A percentile compares a stretch with the other conserved stretches of the same genome.
phyloP scores from a whole-genome alignment of 176 grass and related monocot genomes.

The Avena atlantica region DNA sequence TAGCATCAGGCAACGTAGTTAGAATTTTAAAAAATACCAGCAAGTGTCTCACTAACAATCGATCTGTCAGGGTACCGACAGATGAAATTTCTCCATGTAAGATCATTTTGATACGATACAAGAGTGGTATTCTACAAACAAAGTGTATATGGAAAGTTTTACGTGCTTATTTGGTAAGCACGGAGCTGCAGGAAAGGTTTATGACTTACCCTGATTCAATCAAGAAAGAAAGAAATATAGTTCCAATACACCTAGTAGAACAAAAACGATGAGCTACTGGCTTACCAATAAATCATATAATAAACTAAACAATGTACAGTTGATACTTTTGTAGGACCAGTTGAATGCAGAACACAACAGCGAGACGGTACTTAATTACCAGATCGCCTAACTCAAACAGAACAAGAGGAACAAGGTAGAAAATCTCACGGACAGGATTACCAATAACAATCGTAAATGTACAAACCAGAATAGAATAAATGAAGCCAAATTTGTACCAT shows the following conservation, averaged over 20 bases:
- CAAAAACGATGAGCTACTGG: conserved; percentile 7
- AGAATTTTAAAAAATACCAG: neutral
- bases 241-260: neutral
- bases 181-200: neutral
- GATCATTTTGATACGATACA: conserved; percentile 22
- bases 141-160: neutral
- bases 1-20: neutral
- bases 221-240: neutral
- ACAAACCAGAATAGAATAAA: conserved; percentile 11
- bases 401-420: neutral
- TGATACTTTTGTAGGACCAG: neutral
- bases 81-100: conserved; percentile 5
- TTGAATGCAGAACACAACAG: conserved; percentile 11
- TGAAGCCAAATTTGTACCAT: conserved; percentile 35
- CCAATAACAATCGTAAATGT: neutral
- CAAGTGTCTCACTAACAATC: neutral
- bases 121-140: neutral
- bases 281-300: conserved; percentile 2
- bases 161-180: conserved; percentile 2
- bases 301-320: neutral
- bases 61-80: neutral
- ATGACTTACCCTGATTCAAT: neutral
- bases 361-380: conserved; percentile 16
- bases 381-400: neutral
- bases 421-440: neutral